These are phyloP conservation scores for Corchorus olitorius DNA, from an alignment of 345 rosid genomes.

Conservation along the genomic window DNA sequence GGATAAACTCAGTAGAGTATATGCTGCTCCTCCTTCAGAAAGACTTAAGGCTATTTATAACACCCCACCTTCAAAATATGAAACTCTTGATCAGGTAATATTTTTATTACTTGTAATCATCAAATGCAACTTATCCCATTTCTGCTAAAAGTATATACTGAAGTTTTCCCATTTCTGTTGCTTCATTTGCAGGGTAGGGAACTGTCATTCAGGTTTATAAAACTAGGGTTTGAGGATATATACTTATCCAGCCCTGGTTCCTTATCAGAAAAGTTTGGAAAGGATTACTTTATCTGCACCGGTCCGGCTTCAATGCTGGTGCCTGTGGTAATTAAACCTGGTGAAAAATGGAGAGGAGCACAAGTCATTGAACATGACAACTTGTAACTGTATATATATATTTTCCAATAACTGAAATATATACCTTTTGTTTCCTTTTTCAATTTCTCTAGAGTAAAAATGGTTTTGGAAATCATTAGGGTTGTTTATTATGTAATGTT, in stretches of 20 bases:
- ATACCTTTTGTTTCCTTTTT: neutral
- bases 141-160: neutral
- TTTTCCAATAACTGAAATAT: constrained; percentile 1
- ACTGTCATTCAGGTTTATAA: constrained; percentile 76
- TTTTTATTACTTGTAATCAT: too few relatives aligned
- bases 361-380: constrained; percentile 90
- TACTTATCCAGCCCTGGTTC: constrained; percentile 59
- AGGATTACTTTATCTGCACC: constrained; percentile 69
- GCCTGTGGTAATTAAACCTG: constrained; percentile 61
- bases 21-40: constrained; percentile 76
- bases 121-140: too few relatives aligned
- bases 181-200: constrained; percentile 55
- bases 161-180: neutral
- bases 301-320: constrained; percentile 85
- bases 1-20: constrained; percentile 68
- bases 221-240: constrained; percentile 78
- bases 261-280: constrained; percentile 60
- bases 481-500: neutral
- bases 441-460: neutral
- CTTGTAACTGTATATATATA: constrained; percentile 46
- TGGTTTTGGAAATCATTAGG: neutral
- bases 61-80: constrained; percentile 82
- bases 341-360: constrained; percentile 83
- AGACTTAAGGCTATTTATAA: constrained; percentile 64
- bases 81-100: constrained; percentile 96